phyloP scores from a whole-genome alignment of 495 filamentous ascomycete genomes.

The Podospora appendiculata region DNA sequence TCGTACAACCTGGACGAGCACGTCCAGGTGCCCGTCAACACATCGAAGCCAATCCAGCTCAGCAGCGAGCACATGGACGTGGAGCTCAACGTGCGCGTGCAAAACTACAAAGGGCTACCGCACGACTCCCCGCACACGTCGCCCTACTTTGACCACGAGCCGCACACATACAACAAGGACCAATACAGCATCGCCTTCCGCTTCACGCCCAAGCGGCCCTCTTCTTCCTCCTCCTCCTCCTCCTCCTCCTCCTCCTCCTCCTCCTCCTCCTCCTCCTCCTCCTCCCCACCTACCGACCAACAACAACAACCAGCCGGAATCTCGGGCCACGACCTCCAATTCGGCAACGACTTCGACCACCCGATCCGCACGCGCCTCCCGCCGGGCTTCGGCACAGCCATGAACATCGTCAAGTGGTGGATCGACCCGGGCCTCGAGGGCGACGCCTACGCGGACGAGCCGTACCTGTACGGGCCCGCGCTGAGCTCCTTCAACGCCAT shows the following conservation, averaged over 20 bases:
- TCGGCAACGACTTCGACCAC: slow-evolving; percentile 88
- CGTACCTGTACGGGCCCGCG: slow-evolving; percentile 74
- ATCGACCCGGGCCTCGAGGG: slow-evolving; percentile 84
- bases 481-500: slow-evolving; percentile 68
- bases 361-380: slow-evolving; percentile 82
- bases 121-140: slow-evolving; percentile 49
- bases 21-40: slow-evolving; percentile 65
- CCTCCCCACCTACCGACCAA: neutral
- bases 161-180: slow-evolving; percentile 55
- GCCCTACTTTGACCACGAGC: slow-evolving; percentile 64
- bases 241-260: neutral
- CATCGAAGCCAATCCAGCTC: slow-evolving; percentile 45
- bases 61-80: slow-evolving; percentile 50
- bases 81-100: slow-evolving; percentile 63
- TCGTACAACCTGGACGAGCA: slow-evolving; percentile 62
- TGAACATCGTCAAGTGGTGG: slow-evolving; percentile 75
- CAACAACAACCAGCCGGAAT: slow-evolving; percentile 33
- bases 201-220: slow-evolving; percentile 56
- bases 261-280: neutral
- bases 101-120: slow-evolving; percentile 51
- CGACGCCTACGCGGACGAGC: slow-evolving; percentile 78
- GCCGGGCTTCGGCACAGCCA: slow-evolving; percentile 70
- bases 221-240: neutral
- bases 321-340: slow-evolving; percentile 65
- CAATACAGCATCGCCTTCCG: slow-evolving; percentile 74